A percentile compares a stretch with the other conserved stretches of the same genome.
These are phyloP conservation scores for Chlorella sp. DNA, from an alignment of 139 green algal genomes.

Conservation along the genomic window DNA sequence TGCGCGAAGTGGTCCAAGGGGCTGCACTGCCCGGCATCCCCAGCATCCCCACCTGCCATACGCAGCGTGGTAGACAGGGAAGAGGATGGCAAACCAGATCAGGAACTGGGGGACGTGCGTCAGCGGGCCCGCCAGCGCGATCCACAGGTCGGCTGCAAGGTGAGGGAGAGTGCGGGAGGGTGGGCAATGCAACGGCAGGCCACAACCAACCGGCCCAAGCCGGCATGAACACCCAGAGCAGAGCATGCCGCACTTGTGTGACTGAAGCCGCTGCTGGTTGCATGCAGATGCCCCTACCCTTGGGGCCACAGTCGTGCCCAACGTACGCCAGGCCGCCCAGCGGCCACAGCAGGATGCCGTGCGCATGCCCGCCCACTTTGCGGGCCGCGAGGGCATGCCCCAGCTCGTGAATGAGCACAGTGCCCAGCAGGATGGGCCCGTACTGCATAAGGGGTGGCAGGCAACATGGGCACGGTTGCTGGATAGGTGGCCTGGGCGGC, in stretches of 20 bases:
- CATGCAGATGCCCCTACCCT: neutral
- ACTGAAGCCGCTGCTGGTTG: neutral
- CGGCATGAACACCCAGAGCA: too few species aligned
- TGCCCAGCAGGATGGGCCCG: conserved; percentile 63
- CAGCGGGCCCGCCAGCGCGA: conserved; percentile 74
- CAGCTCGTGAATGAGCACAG: conserved; percentile 73
- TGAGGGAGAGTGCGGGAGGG: neutral
- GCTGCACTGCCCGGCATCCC: too few species aligned
- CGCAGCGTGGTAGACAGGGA: conserved; percentile 34
- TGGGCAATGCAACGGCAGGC: neutral
- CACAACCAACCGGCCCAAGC: too few species aligned
- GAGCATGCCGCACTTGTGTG: neutral
- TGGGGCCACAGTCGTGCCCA: conserved; percentile 57
- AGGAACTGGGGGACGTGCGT: conserved; percentile 75
- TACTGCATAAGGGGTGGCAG: neutral
- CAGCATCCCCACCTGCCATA: conserved; percentile 1
- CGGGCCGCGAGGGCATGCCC: conserved; percentile 56
- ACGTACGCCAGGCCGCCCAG: conserved; percentile 81
- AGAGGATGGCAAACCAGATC: conserved; percentile 61
- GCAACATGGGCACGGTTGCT: too few species aligned
- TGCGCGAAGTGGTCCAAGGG: too few species aligned
- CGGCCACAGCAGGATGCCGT: conserved; percentile 80
- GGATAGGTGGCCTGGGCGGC: too few species aligned
- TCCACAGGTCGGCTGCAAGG: conserved; percentile 63
- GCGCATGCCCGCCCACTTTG: conserved; percentile 48